Evolutionary conservation across 202 grass and related monocot species (phyloP), one percentile per base, ranked within the genome.

Genomic region (Brachypodium distachyon): DNA sequence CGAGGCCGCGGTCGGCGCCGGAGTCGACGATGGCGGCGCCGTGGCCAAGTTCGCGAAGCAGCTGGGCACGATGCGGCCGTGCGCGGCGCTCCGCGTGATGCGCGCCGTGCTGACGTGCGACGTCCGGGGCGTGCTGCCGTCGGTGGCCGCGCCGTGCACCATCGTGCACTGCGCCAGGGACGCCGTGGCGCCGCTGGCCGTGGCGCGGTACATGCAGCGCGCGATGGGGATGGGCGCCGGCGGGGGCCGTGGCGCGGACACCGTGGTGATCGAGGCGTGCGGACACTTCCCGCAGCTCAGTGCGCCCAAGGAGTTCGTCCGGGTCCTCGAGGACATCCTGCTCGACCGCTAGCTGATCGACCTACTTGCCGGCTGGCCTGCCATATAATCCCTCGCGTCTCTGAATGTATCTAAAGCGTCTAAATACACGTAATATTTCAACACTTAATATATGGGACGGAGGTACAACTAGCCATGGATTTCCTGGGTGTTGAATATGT

Each of bases 251-350:
- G 73, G 49, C 14, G 72, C 83, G 14, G 37, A 61, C 17, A 40
- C 67, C 55, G 81, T 87, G 50, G 67, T 82, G 0, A 87, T 90
- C 18, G 76, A 80, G 21, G 49, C 63, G 11, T 32, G 67, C 12
- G 83, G 86, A 4, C 90, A 92, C 77, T 88, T 92, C 57, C 85
- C 89, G 13, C 82, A 88, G 58, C 89, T 88, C 74, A 85, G 74
- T 27, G 79, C 79, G 19, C 74, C 74, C 6, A 44, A 77, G 32
- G 77, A 72, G 76, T 85, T 92, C 54, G 63, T 83, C 43, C 77
- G 37, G 62, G 49, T 80, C 40, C 6, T 92, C 3, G 79, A 92
- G 51, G 19, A 48, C 54, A 71, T 88, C 49, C 13, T 92, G 61
- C 52, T 83, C 40, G 14, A 44, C 64, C 40, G 10, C 64, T 67